phyloP scores from a whole-genome alignment of 2,329 filamentous ascomycete genomes.

The Fusarium pseudograminearum region DNA sequence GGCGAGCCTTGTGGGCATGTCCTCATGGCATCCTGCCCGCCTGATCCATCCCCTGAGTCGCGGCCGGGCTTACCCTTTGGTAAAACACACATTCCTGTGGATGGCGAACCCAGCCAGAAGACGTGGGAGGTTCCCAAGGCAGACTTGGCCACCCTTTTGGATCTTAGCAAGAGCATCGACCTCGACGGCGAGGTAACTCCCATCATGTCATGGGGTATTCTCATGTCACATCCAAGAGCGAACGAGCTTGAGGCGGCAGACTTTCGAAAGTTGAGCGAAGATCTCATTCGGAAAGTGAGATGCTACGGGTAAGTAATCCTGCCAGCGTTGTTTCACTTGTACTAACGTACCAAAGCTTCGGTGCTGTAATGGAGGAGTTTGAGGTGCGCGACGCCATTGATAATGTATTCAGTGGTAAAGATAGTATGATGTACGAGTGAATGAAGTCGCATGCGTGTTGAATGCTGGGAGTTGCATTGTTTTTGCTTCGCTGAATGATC shows the following conservation, averaged over 20 bases:
- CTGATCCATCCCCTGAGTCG: conserved; percentile 68
- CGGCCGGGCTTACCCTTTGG: conserved; percentile 67
- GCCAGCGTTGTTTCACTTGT: neutral
- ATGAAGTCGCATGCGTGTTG: neutral
- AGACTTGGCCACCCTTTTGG: conserved; percentile 83
- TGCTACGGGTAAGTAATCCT: conserved; percentile 85
- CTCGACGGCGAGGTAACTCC: conserved; percentile 93
- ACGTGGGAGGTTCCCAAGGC: conserved; percentile 83
- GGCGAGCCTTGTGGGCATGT: conserved; percentile 86
- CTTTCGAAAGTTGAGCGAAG: conserved; percentile 77
- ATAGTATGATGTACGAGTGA: conserved; percentile 21
- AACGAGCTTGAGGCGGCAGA: conserved; percentile 74
- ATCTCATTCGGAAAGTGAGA: conserved; percentile 82
- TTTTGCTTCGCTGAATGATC: neutral
- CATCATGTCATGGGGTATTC: conserved; percentile 91
- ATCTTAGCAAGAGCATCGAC: conserved; percentile 84
- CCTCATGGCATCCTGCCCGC: conserved; percentile 91
- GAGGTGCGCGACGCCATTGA: conserved; percentile 83
- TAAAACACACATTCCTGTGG: conserved; percentile 54
- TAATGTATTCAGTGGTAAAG: conserved; percentile 60
- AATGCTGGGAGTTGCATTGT: neutral
- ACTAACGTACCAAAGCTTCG: conserved; percentile 60
- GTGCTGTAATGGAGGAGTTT: conserved; percentile 73
- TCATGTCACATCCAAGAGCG: conserved; percentile 78
- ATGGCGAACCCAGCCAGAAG: conserved; percentile 65